phyloP scores from a whole-genome alignment of 192 early-diverging fungal species.

The Coemansia sp. region DNA sequence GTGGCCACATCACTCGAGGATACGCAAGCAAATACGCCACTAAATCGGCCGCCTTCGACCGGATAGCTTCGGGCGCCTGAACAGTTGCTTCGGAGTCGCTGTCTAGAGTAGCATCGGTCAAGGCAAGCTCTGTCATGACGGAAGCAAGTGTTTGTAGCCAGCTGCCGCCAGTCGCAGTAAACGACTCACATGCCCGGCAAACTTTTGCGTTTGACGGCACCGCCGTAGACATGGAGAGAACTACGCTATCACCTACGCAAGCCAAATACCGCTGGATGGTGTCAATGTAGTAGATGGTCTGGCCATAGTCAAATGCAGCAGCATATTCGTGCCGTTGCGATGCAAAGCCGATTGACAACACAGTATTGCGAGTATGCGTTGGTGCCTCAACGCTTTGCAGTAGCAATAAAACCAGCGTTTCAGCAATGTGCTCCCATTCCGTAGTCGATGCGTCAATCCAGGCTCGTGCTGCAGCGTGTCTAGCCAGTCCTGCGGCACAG shows the following conservation, averaged over 20 bases:
- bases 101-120: slow-evolving; percentile 17
- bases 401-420: slow-evolving; percentile 24
- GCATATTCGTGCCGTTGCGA: slow-evolving; percentile 24
- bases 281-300: slow-evolving; percentile 23
- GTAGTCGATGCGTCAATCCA: slow-evolving; percentile 26
- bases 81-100: neutral
- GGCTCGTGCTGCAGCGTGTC: slow-evolving; percentile 25
- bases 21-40: slow-evolving; percentile 11
- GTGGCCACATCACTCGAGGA: slow-evolving; percentile 20
- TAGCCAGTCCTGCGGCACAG: neutral
- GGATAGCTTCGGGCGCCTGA: slow-evolving; percentile 8
- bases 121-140: slow-evolving; percentile 18
- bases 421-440: slow-evolving; percentile 27
- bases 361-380: neutral
- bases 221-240: neutral
- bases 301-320: slow-evolving; percentile 17
- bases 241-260: slow-evolving; percentile 10
- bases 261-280: slow-evolving; percentile 24
- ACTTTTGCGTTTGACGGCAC: neutral
- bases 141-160: slow-evolving; percentile 24
- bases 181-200: neutral
- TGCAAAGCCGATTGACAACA: slow-evolving; percentile 9
- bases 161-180: neutral
- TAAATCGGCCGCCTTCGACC: slow-evolving; percentile 20
- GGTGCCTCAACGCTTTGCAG: slow-evolving; percentile 28